Evolutionary conservation across 495 filamentous ascomycete genomes (phyloP), one percentile per base, ranked within the genome.

Genomic region (Hypoxylon crocopeplum): DNA sequence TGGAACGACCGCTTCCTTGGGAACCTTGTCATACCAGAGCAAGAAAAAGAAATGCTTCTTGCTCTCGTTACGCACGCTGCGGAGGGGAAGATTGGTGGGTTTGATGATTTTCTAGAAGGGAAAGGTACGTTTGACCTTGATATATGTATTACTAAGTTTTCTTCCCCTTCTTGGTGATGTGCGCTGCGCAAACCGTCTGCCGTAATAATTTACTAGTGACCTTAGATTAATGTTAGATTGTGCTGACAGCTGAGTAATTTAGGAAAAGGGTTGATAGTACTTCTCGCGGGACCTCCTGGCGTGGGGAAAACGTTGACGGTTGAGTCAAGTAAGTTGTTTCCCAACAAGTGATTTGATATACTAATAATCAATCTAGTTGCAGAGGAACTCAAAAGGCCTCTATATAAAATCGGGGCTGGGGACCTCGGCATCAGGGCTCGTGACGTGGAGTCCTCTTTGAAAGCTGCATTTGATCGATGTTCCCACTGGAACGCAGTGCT

Each of bases 241-340:
- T 29, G 25, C 25, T 29, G 25, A 29, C 25, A 29, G 25, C 10
- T 5, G 25, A 29, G 10, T 29, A 29, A 5, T 10, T 5, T 29
- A 29, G 25, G 25, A 10, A 29, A 29, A 29, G 25, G 25, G 10
- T 71, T 86, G 15, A 79, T 84, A 22, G 74, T 78, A 19, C 70
- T 88, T 2, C 72, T 87, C 0, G 77, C 76, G 17, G 84, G 85
- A 1, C 71, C 68, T 0, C 81, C 85, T 0, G 84, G 83, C 1
- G 74, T 79, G 5, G 82, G 83, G 6, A 86, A 87, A 63, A 84
- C 82, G 4, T 60, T 82, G 1, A 86, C 83, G 2, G 83, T 79
- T 8, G 72, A 79, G 50, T 68, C 75, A 0, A 10, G 25, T 29
- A 5, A 29, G 25, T 10, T 29, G n/a, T n/a, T n/a, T n/a, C n/a